Base-by-base conservation (phyloP, 2,329 filamentous ascomycete species). In the Onygena corvina region DNA sequence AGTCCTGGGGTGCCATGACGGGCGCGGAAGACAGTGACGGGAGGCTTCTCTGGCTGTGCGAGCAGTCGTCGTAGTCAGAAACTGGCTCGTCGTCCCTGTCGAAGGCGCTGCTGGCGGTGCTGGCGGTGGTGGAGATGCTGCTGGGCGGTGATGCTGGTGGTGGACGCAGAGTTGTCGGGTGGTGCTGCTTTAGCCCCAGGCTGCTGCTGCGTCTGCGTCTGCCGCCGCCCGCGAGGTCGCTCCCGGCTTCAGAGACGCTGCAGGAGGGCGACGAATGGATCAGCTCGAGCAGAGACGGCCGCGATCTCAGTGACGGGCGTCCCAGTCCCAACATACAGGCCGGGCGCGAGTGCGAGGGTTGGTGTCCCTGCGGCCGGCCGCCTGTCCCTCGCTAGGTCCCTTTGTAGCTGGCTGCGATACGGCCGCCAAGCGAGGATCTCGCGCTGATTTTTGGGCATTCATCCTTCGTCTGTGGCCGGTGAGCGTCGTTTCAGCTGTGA, bases 271-370 rank as follows among this genome's bases (percentile, higher is more conserved):
- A n/a, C n/a, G n/a, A n/a, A 21, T 67, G 66, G 57, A 83, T 71
- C 58, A 83, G 71, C 59, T 83, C 77, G 62, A 80, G 70, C 55
- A 83, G 68, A 46, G 79, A 83, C n/a, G n/a, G n/a, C n/a, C n/a
- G n/a, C n/a, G n/a, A n/a, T n/a, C n/a, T n/a, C n/a, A n/a, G n/a
- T n/a, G n/a, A n/a, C n/a, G n/a, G 77, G 61, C 76, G 61, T 53
- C 65, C 71, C 58, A 78, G 63, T 61, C 76, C 76, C 62, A 79
- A 71, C 74, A 76, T 76, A 60, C 69, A 70, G 57, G n/a, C n/a
- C n/a, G n/a, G n/a, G n/a, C n/a, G n/a, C n/a, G n/a, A n/a, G n/a
- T n/a, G n/a, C n/a, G n/a, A n/a, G n/a, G n/a, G n/a, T n/a, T n/a
- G n/a, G n/a, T n/a, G n/a, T n/a, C n/a, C n/a, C n/a, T n/a, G n/a